phyloP scores from a whole-genome alignment of 2,329 filamentous ascomycete genomes.

The Paramyrothecium sp. region DNA sequence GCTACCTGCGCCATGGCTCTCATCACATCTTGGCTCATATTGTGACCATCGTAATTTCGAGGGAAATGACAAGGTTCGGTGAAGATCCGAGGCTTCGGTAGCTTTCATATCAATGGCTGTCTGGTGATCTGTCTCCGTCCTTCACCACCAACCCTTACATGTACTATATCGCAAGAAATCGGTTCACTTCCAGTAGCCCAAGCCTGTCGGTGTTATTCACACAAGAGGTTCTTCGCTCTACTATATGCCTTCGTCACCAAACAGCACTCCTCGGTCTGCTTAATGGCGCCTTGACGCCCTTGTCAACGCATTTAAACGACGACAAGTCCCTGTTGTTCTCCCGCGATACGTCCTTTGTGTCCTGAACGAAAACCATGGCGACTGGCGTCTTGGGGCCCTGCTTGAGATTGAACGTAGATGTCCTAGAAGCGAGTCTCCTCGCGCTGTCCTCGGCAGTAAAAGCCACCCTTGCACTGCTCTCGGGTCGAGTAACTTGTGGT shows the following conservation, averaged over 20 bases:
- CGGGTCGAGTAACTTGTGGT: background rate
- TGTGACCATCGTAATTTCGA: no score
- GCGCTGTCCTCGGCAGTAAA: background rate
- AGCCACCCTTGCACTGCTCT: background rate
- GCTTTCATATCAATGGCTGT: no score
- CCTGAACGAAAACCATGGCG: conserved; percentile 14
- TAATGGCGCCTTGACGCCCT: background rate
- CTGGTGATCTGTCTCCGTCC: no score
- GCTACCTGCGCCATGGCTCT: no score
- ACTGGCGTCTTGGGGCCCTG: conserved; percentile 16
- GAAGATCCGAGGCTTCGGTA: no score
- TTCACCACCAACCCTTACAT: no score
- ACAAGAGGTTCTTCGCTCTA: conserved; percentile 11
- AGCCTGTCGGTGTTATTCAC: background rate
- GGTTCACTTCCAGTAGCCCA: background rate
- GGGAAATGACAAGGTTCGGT: no score
- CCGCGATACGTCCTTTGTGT: conserved; percentile 4
- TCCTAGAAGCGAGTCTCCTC: background rate
- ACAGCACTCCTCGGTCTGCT: conserved; percentile 13
- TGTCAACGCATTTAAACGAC: conserved; percentile 13
- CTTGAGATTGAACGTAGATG: background rate
- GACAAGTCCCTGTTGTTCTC: conserved; percentile 6
- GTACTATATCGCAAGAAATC: no score
- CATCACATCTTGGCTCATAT: no score
- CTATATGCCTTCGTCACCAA: conserved; percentile 6